phyloP scores from a whole-genome alignment of 192 early-diverging fungal genomes.

The Linnemannia exigua region DNA sequence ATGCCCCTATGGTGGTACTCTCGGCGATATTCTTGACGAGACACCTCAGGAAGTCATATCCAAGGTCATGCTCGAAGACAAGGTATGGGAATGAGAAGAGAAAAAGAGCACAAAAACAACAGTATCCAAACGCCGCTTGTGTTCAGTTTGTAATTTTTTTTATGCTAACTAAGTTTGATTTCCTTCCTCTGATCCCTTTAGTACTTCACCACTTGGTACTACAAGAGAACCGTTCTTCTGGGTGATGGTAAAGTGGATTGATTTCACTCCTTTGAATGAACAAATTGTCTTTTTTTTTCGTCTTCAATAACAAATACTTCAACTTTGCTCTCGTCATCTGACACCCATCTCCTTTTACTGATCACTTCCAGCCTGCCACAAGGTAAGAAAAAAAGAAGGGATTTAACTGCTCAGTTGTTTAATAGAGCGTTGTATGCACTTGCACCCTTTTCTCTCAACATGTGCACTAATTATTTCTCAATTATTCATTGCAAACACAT shows the following conservation, averaged over 20 bases:
- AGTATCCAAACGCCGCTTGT: background rate
- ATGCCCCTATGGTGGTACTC: constrained; percentile 27
- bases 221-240: constrained; percentile 27
- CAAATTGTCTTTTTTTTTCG: background rate
- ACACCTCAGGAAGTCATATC: constrained; percentile 18
- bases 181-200: no score
- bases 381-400: constrained; percentile 13
- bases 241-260: constrained; percentile 29
- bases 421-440: no score
- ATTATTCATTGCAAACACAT: background rate
- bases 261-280: background rate
- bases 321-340: background rate
- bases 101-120: background rate
- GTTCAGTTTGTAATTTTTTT: background rate
- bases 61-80: constrained; percentile 48
- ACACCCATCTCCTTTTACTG: background rate
- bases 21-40: constrained; percentile 39
- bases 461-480: background rate
- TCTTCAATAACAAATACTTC: background rate
- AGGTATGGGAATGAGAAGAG: constrained; percentile 8
- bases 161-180: background rate
- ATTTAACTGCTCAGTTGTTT: background rate
- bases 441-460: background rate
- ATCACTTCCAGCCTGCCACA: constrained; percentile 22
- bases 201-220: constrained; percentile 35